These are phyloP conservation scores for Colletotrichum liriopes DNA, from an alignment of 2,329 filamentous ascomycete species.

Conservation along the genomic window DNA sequence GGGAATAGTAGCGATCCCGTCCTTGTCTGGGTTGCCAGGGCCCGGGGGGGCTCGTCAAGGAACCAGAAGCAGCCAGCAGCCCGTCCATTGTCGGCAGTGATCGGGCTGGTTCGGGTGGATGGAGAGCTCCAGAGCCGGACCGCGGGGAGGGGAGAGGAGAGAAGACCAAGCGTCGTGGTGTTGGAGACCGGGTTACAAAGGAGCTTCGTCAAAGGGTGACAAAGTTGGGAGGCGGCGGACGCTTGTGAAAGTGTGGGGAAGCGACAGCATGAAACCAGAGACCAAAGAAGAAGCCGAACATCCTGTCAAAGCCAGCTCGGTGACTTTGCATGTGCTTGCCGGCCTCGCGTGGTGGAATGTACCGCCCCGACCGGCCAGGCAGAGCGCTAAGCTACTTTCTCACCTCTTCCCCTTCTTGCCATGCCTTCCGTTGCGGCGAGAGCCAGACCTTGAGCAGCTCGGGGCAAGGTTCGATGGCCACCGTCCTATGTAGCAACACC, in stretches of 20 bases:
- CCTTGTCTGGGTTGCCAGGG: slow-evolving; percentile 1
- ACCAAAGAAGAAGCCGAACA: slow-evolving; percentile 6
- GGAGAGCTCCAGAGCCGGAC: slow-evolving; percentile 46
- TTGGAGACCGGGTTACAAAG: slow-evolving; percentile 34
- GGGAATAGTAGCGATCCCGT: slow-evolving; percentile 7
- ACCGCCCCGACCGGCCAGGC: neutral
- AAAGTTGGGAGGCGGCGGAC: slow-evolving; percentile 6
- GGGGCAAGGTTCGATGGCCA: slow-evolving; percentile 1
- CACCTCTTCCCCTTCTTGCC: neutral
- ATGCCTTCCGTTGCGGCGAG: neutral
- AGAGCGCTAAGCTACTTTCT: neutral
- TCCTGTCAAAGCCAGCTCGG: neutral
- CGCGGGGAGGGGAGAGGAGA: slow-evolving; percentile 36
- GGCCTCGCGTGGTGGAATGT: slow-evolving; percentile 24
- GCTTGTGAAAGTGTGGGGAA: slow-evolving; percentile 53
- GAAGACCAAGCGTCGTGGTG: slow-evolving; percentile 25
- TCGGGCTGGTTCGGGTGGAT: slow-evolving; percentile 55
- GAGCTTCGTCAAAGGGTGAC: slow-evolving; percentile 23
- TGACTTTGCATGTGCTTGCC: slow-evolving; percentile 40
- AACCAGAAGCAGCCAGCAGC: slow-evolving; percentile 26
- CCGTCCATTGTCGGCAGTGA: slow-evolving; percentile 50
- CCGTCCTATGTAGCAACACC: neutral
- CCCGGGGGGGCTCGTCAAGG: slow-evolving; percentile 5
- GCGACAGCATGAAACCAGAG: slow-evolving; percentile 30
- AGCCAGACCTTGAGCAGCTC: neutral